Evolutionary conservation across 1,139 yeast species (phyloP).

Genomic region (Taphrina flavorubra): DNA sequence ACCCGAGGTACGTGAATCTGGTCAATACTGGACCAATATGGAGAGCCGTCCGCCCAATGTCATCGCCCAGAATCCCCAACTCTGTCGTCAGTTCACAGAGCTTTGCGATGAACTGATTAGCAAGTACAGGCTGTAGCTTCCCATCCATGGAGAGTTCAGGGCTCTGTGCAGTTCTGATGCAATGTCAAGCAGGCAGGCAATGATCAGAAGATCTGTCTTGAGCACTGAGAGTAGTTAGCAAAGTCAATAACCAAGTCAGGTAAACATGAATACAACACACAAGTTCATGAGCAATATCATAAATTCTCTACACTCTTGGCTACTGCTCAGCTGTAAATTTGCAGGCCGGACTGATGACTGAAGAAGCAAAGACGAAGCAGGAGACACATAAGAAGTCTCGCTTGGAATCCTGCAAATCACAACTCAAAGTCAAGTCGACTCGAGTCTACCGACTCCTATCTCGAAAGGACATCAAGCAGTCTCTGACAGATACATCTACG

Average conservation of each 20-base stretch:
- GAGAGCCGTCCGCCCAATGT: constrained; percentile 15
- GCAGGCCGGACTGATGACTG: too few species aligned
- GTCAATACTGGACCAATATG: constrained; percentile 37
- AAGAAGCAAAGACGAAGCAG: too few species aligned
- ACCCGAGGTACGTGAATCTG: constrained; percentile 13
- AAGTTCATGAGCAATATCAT: too few species aligned
- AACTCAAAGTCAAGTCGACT: not conserved
- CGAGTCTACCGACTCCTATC: constrained; percentile 8
- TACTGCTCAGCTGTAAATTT: too few species aligned
- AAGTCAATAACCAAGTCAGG: not conserved
- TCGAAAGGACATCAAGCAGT: not conserved
- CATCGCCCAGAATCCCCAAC: constrained; percentile 17
- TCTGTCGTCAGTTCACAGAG: constrained; percentile 26
- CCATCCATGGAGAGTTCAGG: not conserved
- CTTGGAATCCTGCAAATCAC: not conserved
- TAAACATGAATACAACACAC: too few species aligned
- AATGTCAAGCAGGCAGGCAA: not conserved
- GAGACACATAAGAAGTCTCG: not conserved
- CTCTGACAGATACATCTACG: not conserved
- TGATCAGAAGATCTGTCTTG: not conserved
- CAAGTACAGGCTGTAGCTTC: constrained; percentile 27
- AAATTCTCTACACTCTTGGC: too few species aligned
- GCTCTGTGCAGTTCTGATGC: not conserved
- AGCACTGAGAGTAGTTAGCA: not conserved
- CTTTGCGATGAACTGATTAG: constrained; percentile 34